Conservation (phyloP, 768 basidiomycete species). For the Phylloporus sp. region DNA sequence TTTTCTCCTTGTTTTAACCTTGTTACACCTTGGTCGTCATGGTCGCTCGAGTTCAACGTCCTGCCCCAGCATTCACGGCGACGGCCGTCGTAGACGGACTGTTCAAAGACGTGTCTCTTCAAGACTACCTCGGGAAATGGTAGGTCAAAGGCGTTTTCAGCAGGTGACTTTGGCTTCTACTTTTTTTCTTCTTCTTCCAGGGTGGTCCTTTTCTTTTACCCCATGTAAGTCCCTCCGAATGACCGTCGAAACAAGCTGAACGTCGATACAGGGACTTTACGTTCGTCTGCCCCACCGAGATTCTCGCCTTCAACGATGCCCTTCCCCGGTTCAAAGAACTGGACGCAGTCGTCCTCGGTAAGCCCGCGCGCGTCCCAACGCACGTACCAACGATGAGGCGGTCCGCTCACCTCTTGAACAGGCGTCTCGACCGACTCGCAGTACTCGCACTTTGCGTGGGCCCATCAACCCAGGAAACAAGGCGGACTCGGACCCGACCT, state of each 20-base stretch:
- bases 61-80: slow-evolving; percentile 77
- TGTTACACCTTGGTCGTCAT: slow-evolving; percentile 11
- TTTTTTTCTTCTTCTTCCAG: slow-evolving; percentile 36
- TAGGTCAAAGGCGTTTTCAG: slow-evolving; percentile 30
- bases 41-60: slow-evolving; percentile 68
- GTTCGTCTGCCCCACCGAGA: slow-evolving; percentile 93
- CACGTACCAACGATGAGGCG: background rate
- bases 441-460: slow-evolving; percentile 85
- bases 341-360: slow-evolving; percentile 76
- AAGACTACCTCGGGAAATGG: slow-evolving; percentile 80
- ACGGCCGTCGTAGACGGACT: slow-evolving; percentile 69
- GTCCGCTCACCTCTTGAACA: slow-evolving; percentile 22
- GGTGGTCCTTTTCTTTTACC: slow-evolving; percentile 94
- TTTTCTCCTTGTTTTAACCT: background rate
- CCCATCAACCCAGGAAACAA: slow-evolving; percentile 71
- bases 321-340: slow-evolving; percentile 68
- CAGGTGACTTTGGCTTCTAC: background rate
- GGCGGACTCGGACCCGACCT: slow-evolving; percentile 90
- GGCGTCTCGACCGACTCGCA: slow-evolving; percentile 88
- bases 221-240: slow-evolving; percentile 57
- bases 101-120: slow-evolving; percentile 74
- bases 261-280: slow-evolving; percentile 64
- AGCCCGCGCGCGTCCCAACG: too few species aligned
- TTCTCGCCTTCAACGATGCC: slow-evolving; percentile 91
- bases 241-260: background rate